Base-by-base conservation (phyloP, 1,284 basidiomycete species). In the Pseudozyma sp. region DNA sequence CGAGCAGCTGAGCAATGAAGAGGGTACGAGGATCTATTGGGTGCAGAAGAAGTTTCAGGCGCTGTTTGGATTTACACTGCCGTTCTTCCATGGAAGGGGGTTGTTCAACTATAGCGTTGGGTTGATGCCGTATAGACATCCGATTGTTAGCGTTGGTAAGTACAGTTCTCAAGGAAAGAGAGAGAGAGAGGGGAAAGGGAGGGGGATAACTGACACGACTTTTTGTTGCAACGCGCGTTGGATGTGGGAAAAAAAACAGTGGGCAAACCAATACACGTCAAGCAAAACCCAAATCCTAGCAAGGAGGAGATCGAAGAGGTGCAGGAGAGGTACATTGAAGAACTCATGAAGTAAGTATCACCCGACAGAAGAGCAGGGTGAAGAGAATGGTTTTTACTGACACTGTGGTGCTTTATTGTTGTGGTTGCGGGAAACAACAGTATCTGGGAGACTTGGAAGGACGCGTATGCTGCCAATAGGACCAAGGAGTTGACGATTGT, bases 1-100 rank as follows among this genome's bases (percentile, higher is more conserved):
- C 80, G 89, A 94, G 73, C 96, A 99, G 87, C 91, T 98, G 89
- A 91, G 94, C 1, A 99, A 97, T 83, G 90, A 94, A 78, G 91
- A 91, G 78, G 95, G 95, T 0, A 97, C 95, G 0, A 90, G 90
- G n/a, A 86, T 98, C 37, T 92, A 94, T 85, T 34, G 57, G 29
- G 17, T 81, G 29, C 81, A 82, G 68, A 81, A 81, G 44, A 55
- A 65, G n/a, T 69, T 82, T 43, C 80, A 82, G 68, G 48, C 55
- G 0, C 1, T 93, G 42, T 97, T 98, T 80, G 97, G 96, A 0
- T 99, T 98, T 83, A 99, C 96, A 0, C 86, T 99, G n/a, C 96
- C 96, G 24, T 85, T 96, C 44, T 96, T 97, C 85, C 94, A 96
- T 84, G 94, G 94, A 4, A 67, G 85, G 17, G 85, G 84, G 5